Evolutionary conservation across 768 basidiomycete species (phyloP).

Genomic region (Podaxis sp.): DNA sequence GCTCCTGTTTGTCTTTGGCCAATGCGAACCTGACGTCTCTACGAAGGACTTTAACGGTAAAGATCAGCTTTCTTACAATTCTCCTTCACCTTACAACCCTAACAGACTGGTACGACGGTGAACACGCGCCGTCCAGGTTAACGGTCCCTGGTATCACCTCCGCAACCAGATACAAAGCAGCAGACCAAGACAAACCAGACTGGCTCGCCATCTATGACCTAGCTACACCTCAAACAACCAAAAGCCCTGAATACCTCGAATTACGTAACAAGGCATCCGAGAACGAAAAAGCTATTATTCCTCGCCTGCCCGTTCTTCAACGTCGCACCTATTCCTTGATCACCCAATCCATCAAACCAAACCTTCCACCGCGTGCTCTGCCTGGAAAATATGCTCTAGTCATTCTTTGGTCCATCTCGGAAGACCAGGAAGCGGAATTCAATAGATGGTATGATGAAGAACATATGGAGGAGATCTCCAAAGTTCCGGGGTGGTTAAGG

Average conservation of each 20-base stretch:
- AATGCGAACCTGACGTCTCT: conserved; percentile 25
- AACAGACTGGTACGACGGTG: conserved; percentile 34
- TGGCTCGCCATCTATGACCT: conserved; percentile 33
- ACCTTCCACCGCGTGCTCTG: conserved; percentile 7
- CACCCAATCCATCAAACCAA: conserved; percentile 7
- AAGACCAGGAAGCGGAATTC: conserved; percentile 25
- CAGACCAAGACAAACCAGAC: conserved; percentile 25
- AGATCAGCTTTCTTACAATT: background rate
- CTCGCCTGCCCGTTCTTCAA: conserved; percentile 23
- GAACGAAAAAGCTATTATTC: conserved; percentile 26
- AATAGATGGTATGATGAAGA: conserved; percentile 25
- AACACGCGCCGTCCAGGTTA: conserved; percentile 31
- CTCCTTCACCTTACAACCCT: background rate
- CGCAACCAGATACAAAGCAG: conserved; percentile 29
- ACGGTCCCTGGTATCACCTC: conserved; percentile 27
- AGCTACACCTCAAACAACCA: conserved; percentile 21
- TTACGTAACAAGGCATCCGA: conserved; percentile 24
- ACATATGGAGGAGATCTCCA: conserved; percentile 5
- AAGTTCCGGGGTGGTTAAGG: conserved; percentile 6
- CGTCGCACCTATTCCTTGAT: conserved; percentile 27
- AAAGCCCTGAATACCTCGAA: conserved; percentile 24
- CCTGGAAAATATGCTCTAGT: background rate
- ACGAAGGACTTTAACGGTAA: conserved; percentile 31
- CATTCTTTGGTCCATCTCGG: conserved; percentile 6
- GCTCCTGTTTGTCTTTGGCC: conserved; percentile 29